A percentile compares a stretch with the other conserved stretches of the same genome.
These are phyloP conservation scores for Saccharomyces hybrid DNA, from an alignment of 1,139 yeast genomes.

Conservation along the genomic window DNA sequence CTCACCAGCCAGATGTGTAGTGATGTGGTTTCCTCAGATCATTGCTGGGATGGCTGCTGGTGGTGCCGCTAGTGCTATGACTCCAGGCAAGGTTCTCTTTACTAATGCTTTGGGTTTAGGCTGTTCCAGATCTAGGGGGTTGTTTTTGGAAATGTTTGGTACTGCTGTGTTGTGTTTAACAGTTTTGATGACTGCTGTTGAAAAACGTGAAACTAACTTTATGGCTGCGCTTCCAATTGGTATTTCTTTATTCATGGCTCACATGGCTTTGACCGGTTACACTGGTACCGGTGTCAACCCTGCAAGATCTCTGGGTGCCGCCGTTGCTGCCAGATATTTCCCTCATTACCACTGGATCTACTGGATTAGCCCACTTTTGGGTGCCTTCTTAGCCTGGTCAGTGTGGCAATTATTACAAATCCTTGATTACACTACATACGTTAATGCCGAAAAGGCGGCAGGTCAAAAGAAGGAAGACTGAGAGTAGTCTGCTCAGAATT, in stretches of 20 bases:
- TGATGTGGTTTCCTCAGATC: slow-evolving; percentile 61
- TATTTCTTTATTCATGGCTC: slow-evolving; percentile 70
- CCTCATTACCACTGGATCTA: slow-evolving; percentile 84
- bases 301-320: slow-evolving; percentile 82
- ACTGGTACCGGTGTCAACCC: slow-evolving; percentile 92
- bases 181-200: slow-evolving; percentile 76
- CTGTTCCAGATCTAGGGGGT: slow-evolving; percentile 61
- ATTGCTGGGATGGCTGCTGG: slow-evolving; percentile 89
- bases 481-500: background rate
- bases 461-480: slow-evolving; percentile 4
- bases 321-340: slow-evolving; percentile 61
- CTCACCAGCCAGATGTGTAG: slow-evolving; percentile 59
- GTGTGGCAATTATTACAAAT: slow-evolving; percentile 59
- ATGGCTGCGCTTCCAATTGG: slow-evolving; percentile 82
- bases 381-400: slow-evolving; percentile 55
- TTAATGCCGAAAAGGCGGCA: slow-evolving; percentile 5
- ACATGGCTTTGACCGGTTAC: slow-evolving; percentile 69
- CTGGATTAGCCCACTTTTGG: slow-evolving; percentile 80
- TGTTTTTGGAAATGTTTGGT: slow-evolving; percentile 75
- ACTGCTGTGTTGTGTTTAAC: slow-evolving; percentile 64
- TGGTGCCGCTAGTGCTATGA: slow-evolving; percentile 77
- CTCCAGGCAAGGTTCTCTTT: slow-evolving; percentile 71
- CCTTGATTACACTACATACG: slow-evolving; percentile 41
- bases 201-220: slow-evolving; percentile 64
- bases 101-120: slow-evolving; percentile 69